Evolutionary conservation across 331 rosid genomes (phyloP).

Genomic region (Acacia concinna): DNA sequence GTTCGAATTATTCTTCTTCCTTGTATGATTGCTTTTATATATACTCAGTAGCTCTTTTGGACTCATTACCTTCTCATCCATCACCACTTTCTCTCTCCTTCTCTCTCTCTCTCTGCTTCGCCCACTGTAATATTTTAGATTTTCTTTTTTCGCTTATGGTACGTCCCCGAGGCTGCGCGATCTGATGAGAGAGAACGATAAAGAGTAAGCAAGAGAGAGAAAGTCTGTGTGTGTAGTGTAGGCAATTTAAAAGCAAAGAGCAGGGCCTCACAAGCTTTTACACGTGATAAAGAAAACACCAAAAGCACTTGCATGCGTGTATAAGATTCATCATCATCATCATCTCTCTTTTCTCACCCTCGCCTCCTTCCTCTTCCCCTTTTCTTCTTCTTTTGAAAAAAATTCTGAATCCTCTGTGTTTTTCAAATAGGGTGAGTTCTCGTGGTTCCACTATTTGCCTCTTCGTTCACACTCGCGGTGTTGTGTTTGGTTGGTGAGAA

Average conservation of each 20-base stretch:
- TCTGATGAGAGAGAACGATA: slow-evolving; percentile 29
- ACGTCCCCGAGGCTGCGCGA: slow-evolving; percentile 71
- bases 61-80: slow-evolving; percentile 29
- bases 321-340: slow-evolving; percentile 81
- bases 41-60: slow-evolving; percentile 57
- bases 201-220: background rate
- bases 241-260: slow-evolving; percentile 39
- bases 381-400: background rate
- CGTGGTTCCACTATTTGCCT: background rate
- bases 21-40: slow-evolving; percentile 63
- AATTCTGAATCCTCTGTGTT: slow-evolving; percentile 1
- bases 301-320: slow-evolving; percentile 88
- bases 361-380: too few relatives aligned
- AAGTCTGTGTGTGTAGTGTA: slow-evolving; percentile 15
- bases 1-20: slow-evolving; percentile 81
- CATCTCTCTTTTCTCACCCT: slow-evolving; percentile 25
- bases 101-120: background rate
- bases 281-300: slow-evolving; percentile 86
- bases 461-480: background rate
- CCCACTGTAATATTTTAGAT: slow-evolving; percentile 1
- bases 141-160: background rate
- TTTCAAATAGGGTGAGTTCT: background rate
- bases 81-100: background rate
- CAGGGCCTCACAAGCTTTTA: slow-evolving; percentile 47
- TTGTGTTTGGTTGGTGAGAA: slow-evolving; percentile 35